Evolutionary conservation across 2,329 filamentous ascomycete genomes (phyloP).

Genomic region (Grosmannia penicillata): DNA sequence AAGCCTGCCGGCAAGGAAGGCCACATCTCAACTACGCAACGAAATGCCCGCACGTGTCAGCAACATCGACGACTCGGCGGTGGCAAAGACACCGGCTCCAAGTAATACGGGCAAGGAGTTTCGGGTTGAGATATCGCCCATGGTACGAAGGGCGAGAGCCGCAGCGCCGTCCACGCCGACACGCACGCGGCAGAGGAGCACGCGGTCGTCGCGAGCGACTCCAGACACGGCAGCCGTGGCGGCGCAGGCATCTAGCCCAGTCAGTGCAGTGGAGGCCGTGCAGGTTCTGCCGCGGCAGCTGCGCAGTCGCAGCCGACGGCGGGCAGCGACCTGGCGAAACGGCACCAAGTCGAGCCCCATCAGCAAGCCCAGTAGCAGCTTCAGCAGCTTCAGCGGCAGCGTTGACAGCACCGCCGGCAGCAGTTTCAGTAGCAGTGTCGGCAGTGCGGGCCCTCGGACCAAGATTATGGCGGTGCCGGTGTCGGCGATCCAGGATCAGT

Average conservation of each 20-base stretch:
- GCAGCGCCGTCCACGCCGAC: conserved; percentile 1
- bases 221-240: background rate
- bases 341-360: conserved; percentile 7
- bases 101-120: background rate
- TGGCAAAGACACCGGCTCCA: too few relatives aligned
- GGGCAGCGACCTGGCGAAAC: background rate
- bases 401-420: background rate
- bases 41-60: background rate
- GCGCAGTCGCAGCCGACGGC: too few relatives aligned
- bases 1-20: background rate
- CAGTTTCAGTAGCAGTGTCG: background rate
- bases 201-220: background rate
- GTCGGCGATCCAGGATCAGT: conserved; percentile 11
- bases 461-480: conserved; percentile 1
- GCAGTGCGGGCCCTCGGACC: background rate
- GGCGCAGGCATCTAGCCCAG: too few relatives aligned
- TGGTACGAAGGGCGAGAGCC: too few relatives aligned
- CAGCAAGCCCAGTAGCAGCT: background rate
- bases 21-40: background rate
- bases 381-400: background rate
- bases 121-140: background rate
- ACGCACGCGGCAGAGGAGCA: conserved; percentile 4
- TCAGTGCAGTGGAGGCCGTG: too few relatives aligned
- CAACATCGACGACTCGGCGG: too few relatives aligned
- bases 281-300: too few relatives aligned